Percentiles rank a stretch among this genome's conserved stretches.
phyloP scores from a whole-genome alignment of 2,329 filamentous ascomycete genomes.

The Colletotrichum eremochloae region DNA sequence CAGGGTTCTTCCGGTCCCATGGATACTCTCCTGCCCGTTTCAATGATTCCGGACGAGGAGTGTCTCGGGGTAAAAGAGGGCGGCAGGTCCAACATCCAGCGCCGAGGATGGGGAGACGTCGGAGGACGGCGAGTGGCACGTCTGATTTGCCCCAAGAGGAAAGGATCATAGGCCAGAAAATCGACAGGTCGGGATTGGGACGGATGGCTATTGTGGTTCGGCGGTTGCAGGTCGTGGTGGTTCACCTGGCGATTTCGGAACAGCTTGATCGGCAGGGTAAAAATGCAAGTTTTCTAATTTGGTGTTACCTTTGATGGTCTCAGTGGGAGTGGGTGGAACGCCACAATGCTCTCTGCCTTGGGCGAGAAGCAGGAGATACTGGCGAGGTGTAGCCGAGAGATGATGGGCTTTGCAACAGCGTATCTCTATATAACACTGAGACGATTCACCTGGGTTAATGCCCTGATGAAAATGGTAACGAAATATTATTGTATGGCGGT shows the following conservation, averaged over 20 bases:
- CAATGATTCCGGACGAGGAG: not conserved
- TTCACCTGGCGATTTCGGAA: not conserved
- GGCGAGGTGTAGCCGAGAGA: not conserved
- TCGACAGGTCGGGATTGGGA: not conserved
- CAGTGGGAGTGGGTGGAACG: not conserved
- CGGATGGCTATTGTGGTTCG: not conserved
- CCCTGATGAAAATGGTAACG: not conserved
- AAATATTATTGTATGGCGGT: not conserved
- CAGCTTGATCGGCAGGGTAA: conserved; percentile 13
- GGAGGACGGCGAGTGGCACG: not conserved
- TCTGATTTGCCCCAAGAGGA: not conserved
- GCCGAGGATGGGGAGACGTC: not conserved
- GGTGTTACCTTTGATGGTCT: not conserved
- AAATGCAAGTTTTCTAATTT: not conserved
- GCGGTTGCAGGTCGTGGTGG: not conserved
- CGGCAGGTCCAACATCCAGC: not conserved
- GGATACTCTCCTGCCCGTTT: not conserved
- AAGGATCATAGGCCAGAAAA: not conserved
- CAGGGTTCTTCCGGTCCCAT: not conserved
- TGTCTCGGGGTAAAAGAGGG: not conserved
- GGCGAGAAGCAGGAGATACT: not conserved
- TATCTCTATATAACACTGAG: not conserved
- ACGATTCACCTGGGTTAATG: not conserved
- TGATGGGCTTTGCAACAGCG: not conserved
- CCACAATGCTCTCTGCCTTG: too few species aligned